Percentiles rank a stretch among this genome's conserved stretches.
Conservation (phyloP, 2,329 filamentous ascomycete species). For the Echinosphaeria canescens region DNA sequence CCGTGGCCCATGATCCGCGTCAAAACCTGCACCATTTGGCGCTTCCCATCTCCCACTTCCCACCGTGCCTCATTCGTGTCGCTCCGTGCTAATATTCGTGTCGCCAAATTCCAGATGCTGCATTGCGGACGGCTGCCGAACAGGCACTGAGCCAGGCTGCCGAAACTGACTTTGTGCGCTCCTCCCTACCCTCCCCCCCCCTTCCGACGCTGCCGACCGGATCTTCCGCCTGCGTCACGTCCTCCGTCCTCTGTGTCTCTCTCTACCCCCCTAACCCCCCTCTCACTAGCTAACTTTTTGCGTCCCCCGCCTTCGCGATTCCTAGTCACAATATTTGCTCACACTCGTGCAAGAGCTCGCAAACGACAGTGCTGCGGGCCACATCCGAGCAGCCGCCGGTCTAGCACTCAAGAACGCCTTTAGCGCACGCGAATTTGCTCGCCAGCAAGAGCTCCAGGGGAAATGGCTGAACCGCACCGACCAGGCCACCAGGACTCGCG, state of each 20-base stretch:
- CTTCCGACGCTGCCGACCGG: background rate
- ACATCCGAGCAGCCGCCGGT: conserved; percentile 86
- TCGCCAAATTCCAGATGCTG: conserved; percentile 66
- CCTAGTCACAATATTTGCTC: conserved; percentile 72
- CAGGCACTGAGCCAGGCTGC: conserved; percentile 84
- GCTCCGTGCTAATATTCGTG: too few relatives aligned
- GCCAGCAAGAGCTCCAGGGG: conserved; percentile 74
- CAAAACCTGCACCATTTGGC: too few relatives aligned
- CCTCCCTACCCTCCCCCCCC: conserved; percentile 6
- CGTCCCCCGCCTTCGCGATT: conserved; percentile 3
- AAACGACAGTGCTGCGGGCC: conserved; percentile 64
- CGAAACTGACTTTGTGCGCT: conserved; percentile 78
- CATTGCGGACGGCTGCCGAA: conserved; percentile 77
- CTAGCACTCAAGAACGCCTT: conserved; percentile 97
- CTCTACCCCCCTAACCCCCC: too few relatives aligned
- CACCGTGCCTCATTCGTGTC: too few relatives aligned
- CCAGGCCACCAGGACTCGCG: conserved; percentile 58
- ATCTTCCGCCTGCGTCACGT: too few relatives aligned
- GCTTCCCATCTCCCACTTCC: too few relatives aligned
- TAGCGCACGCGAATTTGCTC: conserved; percentile 71
- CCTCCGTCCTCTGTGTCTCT: too few relatives aligned
- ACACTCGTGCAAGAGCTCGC: conserved; percentile 87
- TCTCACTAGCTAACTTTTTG: too few relatives aligned
- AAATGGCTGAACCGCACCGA: conserved; percentile 83
- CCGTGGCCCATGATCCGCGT: too few relatives aligned